These are phyloP conservation scores for Diaporthe batatas DNA, from an alignment of 2,329 filamentous ascomycete genomes.

Conservation along the genomic window DNA sequence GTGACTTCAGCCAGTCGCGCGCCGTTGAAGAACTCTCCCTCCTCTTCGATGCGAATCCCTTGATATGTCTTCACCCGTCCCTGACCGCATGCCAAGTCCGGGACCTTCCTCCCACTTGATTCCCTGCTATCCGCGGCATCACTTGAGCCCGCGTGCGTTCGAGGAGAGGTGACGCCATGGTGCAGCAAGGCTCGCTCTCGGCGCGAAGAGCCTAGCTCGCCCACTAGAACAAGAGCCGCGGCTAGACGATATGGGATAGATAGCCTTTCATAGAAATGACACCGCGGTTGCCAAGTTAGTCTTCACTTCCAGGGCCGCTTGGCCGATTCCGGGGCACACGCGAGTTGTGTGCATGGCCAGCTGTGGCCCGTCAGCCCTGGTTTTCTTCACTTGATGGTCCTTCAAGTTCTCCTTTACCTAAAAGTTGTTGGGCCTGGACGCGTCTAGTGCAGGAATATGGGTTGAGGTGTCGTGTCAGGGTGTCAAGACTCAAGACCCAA, in stretches of 20 bases:
- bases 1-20: background rate
- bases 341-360: conserved; percentile 96
- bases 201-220: background rate
- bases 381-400: conserved; percentile 79
- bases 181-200: background rate
- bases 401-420: conserved; percentile 82
- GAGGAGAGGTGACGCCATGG: background rate
- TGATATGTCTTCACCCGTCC: too few species aligned
- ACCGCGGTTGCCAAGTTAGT: background rate
- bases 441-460: conserved; percentile 86
- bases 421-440: conserved; percentile 90
- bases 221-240: background rate
- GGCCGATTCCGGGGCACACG: conserved; percentile 80
- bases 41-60: background rate
- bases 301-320: conserved; percentile 67
- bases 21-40: too few species aligned
- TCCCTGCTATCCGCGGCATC: background rate
- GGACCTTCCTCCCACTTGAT: too few species aligned
- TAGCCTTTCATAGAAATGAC: conserved; percentile 61
- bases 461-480: conserved; percentile 82
- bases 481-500: conserved; percentile 70
- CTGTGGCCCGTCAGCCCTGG: conserved; percentile 90
- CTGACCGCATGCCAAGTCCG: too few species aligned
- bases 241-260: background rate
- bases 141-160: background rate